phyloP scores from a whole-genome alignment of 352 stramenopile genomes.

The Globisporangium nunn region DNA sequence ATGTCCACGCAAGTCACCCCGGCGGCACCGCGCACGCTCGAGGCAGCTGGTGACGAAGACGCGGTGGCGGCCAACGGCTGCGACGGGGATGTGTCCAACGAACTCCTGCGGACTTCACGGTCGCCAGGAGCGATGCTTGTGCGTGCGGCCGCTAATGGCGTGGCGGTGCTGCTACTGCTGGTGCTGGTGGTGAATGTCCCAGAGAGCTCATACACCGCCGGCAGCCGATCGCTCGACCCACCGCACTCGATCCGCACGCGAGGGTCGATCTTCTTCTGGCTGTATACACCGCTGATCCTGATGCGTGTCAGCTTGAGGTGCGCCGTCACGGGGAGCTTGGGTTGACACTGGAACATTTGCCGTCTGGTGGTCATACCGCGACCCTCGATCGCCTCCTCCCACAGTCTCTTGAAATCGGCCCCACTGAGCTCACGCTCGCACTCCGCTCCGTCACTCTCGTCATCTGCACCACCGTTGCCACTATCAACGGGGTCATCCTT shows the following conservation, averaged over 20 bases:
- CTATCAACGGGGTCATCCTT: conserved; percentile 10
- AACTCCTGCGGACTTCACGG: conserved; percentile 1
- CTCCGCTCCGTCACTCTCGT: conserved; percentile 15
- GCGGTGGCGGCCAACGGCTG: neutral
- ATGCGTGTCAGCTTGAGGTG: conserved; percentile 36
- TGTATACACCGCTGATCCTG: conserved; percentile 33
- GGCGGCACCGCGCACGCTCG: neutral
- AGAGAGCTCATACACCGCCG: conserved; percentile 16
- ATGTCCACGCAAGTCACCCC: conserved; percentile 18
- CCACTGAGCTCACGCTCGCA: conserved; percentile 27
- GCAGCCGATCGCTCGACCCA: conserved; percentile 1
- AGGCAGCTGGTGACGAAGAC: neutral
- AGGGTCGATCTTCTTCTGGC: conserved; percentile 43
- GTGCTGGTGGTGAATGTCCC: conserved; percentile 16
- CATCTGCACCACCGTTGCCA: conserved; percentile 1
- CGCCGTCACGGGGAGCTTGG: conserved; percentile 19
- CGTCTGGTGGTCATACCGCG: conserved; percentile 15
- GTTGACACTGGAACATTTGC: conserved; percentile 17
- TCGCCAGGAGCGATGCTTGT: neutral
- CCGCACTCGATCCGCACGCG: conserved; percentile 49
- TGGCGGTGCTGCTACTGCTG: too few species aligned
- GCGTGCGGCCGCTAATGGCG: neutral
- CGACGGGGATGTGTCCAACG: conserved; percentile 3
- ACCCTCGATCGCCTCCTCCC: conserved; percentile 35
- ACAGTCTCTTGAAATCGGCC: conserved; percentile 35